Percentiles rank a stretch among this genome's conserved stretches.
These are phyloP conservation scores for Rugonectria rugulosa DNA, from an alignment of 2,329 filamentous ascomycete species.

Conservation along the genomic window DNA sequence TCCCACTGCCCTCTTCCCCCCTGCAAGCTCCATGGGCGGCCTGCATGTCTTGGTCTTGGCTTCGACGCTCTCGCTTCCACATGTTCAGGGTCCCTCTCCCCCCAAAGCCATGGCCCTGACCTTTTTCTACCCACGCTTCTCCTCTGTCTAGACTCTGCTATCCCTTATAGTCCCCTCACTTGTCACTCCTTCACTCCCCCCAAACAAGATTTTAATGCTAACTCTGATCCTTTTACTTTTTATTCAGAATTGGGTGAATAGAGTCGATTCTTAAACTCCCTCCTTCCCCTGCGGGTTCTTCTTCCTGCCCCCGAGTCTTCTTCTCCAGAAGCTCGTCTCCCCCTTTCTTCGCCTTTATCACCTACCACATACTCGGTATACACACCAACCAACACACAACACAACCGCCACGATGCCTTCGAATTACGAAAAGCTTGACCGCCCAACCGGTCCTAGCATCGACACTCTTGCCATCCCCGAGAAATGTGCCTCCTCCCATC, in stretches of 20 bases:
- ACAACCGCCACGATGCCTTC: constrained; percentile 33
- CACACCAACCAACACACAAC: constrained; percentile 15
- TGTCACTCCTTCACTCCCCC: too few species aligned
- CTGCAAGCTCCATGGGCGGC: neutral
- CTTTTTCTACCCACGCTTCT: neutral
- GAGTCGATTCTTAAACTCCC: too few species aligned
- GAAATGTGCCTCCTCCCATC: constrained; percentile 40
- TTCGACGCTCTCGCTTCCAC: neutral
- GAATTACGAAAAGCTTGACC: constrained; percentile 38
- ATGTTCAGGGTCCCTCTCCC: neutral
- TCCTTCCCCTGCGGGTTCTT: too few species aligned
- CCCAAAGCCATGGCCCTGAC: neutral
- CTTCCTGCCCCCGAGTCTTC: too few species aligned
- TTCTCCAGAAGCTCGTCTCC: too few species aligned
- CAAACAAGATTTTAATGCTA: too few species aligned
- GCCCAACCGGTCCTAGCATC: constrained; percentile 31
- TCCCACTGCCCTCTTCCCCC: constrained; percentile 3
- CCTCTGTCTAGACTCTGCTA: neutral
- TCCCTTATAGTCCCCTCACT: too few species aligned
- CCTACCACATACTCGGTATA: constrained; percentile 5
- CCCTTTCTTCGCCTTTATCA: neutral
- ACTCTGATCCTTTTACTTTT: too few species aligned
- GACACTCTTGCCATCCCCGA: constrained; percentile 38
- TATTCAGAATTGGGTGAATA: too few species aligned
- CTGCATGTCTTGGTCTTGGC: neutral